Evolutionary conservation across 2,329 filamentous ascomycete species (phyloP).

Genomic region (Fusarium devonianum): DNA sequence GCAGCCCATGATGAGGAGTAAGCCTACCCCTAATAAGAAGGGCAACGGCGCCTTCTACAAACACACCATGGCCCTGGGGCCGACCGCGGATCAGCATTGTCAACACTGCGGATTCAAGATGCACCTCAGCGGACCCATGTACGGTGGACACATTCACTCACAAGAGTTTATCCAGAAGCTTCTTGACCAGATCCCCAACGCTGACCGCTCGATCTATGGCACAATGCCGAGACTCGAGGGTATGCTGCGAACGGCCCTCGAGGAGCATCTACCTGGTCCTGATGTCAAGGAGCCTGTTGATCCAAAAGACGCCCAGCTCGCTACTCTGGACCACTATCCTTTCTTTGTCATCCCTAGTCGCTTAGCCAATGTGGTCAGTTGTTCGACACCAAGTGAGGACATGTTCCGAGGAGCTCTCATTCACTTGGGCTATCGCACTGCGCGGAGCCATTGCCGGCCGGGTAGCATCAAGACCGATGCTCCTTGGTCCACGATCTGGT

Average conservation of each 20-base stretch:
- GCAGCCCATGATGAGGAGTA: constrained; percentile 78
- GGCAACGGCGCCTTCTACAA: constrained; percentile 77
- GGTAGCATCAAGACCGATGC: constrained; percentile 95
- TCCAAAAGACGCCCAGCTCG: constrained; percentile 59
- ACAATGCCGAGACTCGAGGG: constrained; percentile 85
- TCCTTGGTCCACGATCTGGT: constrained; percentile 89
- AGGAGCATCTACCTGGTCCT: constrained; percentile 65
- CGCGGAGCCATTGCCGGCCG: constrained; percentile 86
- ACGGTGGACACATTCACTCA: constrained; percentile 87
- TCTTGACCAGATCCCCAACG: constrained; percentile 72
- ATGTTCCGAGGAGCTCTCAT: constrained; percentile 81
- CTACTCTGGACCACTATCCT: constrained; percentile 74
- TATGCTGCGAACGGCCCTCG: constrained; percentile 87
- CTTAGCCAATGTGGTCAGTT: constrained; percentile 79
- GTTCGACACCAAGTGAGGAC: constrained; percentile 79
- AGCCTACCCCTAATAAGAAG: constrained; percentile 71
- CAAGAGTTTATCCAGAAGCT: constrained; percentile 81
- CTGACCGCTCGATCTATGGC: constrained; percentile 74
- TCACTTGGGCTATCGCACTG: constrained; percentile 80
- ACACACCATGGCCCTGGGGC: constrained; percentile 75
- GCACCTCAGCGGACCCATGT: constrained; percentile 94
- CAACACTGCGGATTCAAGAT: constrained; percentile 86
- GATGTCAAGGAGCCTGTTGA: constrained; percentile 49
- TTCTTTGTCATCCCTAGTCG: constrained; percentile 86
- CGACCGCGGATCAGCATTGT: constrained; percentile 71